Percentiles rank a stretch among this genome's conserved stretches.
Evolutionary conservation across 2,329 filamentous ascomycete species (phyloP).

Genomic region (Diaporthe longicolla): DNA sequence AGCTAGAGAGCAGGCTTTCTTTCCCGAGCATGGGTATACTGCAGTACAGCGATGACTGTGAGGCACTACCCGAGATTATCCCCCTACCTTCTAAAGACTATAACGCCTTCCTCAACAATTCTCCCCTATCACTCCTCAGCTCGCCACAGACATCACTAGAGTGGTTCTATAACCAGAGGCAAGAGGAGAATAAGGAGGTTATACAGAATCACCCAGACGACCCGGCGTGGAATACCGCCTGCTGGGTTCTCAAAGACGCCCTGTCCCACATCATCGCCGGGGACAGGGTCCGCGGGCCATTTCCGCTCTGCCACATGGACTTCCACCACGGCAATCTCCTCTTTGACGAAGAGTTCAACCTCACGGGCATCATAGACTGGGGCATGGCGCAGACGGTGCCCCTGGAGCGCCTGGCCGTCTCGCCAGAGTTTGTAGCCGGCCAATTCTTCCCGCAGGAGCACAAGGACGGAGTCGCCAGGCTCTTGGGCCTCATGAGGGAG

Average conservation of each 20-base stretch:
- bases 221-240: background rate
- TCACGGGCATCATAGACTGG: conserved; percentile 55
- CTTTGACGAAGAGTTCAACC: conserved; percentile 58
- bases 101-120: too few relatives aligned
- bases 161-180: background rate
- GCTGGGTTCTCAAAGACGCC: conserved; percentile 3
- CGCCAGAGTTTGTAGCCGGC: background rate
- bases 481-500: background rate
- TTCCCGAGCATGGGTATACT: background rate
- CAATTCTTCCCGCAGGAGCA: background rate
- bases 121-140: too few relatives aligned
- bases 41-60: background rate
- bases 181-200: background rate
- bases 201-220: background rate
- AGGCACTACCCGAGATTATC: background rate
- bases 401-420: background rate
- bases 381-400: conserved; percentile 51
- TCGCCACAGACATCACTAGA: background rate
- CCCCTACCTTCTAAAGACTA: background rate
- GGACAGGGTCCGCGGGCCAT: conserved; percentile 49
- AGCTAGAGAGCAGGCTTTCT: background rate
- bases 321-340: conserved; percentile 57
- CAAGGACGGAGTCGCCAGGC: background rate
- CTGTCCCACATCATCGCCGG: conserved; percentile 7
- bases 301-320: conserved; percentile 53